Evolutionary conservation across 1,284 basidiomycete genomes (phyloP), one percentile per base, ranked within the genome.

Genomic region (Butyriboletus appendiculatus): DNA sequence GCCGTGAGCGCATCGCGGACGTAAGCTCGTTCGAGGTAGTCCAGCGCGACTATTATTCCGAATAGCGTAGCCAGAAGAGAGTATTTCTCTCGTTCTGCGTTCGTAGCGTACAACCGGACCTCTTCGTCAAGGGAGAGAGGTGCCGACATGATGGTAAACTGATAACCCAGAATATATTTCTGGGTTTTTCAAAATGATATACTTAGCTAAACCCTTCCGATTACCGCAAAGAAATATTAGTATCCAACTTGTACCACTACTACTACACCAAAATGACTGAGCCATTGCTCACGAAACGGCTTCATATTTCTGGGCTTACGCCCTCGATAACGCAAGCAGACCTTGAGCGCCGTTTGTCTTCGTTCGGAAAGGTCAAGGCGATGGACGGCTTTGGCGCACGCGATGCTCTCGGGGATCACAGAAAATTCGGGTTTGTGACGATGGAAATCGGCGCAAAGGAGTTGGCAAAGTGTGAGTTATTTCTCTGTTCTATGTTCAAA

Each of bases 1-100:
- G 94, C 90, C 18, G 86, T 88, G 52, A 98, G 90, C 0, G 90
- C 88, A 75, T 98, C 95, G 45, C 96, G 84, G 32, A 99, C 90
- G 71, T 98, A 99, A 4, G 96, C 96, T 35, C 94, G 81, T 71
- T 99, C 96, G 26, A 98, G 86, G 67, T 96, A 97, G 68, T 98
- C 95, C 26, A 99, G 79, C 1, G 91, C 84, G 48, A 96, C 89
- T 56, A 98, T 87, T 64, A 98, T 91, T 26, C 92, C 90, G 66
- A 92, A 99, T 6, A 99, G 78, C 9, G 94, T 98, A 1, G 94
- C 91, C 34, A 94, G 80, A 33, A 92, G 89, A 64, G 92, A 95
- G 67, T 90, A 91, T 63, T 85, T 87, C 70, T 98, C 96, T 55
- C 96, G 80, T 68, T 97, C 94, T 9, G 90, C 81, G 66, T 96